Evolutionary conservation across 1,139 yeast genomes (phyloP).

Genomic region (Zygosaccharomyces pseudobailii): DNA sequence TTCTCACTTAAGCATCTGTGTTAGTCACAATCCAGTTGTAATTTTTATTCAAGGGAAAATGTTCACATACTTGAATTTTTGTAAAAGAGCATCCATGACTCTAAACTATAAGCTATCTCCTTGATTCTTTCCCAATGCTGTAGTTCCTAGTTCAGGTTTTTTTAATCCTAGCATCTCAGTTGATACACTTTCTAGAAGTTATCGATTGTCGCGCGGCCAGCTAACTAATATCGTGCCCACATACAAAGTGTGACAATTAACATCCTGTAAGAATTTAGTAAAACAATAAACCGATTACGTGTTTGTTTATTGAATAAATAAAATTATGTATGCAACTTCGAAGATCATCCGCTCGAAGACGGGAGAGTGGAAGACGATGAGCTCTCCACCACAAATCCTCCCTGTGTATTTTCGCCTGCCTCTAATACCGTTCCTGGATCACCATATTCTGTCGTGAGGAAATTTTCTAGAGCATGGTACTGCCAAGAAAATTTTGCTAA

Average conservation of each 20-base stretch:
- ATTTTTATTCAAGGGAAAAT: neutral
- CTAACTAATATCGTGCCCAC: neutral
- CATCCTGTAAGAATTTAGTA: neutral
- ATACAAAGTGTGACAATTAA: neutral
- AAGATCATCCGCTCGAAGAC: neutral
- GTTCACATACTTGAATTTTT: conserved; percentile 16
- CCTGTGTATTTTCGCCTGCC: neutral
- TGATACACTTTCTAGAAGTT: too few species aligned
- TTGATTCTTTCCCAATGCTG: too few species aligned
- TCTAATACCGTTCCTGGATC: conserved; percentile 6
- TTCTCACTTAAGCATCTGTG: conserved; percentile 7
- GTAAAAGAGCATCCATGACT: conserved; percentile 13
- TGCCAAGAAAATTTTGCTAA: conserved; percentile 36
- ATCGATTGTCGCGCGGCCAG: too few species aligned
- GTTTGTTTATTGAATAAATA: neutral
- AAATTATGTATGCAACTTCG: neutral
- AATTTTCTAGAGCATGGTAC: conserved; percentile 23
- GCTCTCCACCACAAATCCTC: neutral
- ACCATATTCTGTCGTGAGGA: conserved; percentile 11
- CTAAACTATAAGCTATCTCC: too few species aligned
- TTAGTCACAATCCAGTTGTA: conserved; percentile 3
- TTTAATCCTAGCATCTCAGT: neutral
- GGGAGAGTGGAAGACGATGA: conserved; percentile 1
- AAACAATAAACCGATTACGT: too few species aligned
- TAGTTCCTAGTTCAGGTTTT: neutral